Evolutionary conservation across 495 filamentous ascomycete species (phyloP).

Genomic region (Melanomma pulvis-pyrius): DNA sequence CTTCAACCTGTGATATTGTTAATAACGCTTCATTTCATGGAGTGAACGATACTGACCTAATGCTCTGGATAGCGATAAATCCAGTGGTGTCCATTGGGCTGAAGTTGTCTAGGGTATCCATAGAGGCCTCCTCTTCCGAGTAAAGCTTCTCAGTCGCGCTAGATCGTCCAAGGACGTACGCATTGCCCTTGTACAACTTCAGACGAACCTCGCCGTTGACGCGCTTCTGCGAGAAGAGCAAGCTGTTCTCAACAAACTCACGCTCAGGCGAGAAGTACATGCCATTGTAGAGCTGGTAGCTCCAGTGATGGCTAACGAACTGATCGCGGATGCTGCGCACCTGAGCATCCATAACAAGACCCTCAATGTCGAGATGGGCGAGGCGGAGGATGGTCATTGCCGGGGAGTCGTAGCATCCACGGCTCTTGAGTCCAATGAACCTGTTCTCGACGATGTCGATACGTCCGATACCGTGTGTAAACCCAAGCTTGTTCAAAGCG

Average conservation of each 20-base stretch:
- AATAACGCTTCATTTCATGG: background rate
- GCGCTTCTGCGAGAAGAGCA: constrained; percentile 68
- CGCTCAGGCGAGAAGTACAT: constrained; percentile 81
- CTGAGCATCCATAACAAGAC: constrained; percentile 80
- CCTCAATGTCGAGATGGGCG: constrained; percentile 82
- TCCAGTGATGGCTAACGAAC: constrained; percentile 70
- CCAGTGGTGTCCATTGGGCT: constrained; percentile 71
- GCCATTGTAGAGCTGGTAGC: constrained; percentile 78
- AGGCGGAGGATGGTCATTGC: constrained; percentile 71
- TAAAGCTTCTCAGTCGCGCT: constrained; percentile 85
- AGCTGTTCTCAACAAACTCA: constrained; percentile 73
- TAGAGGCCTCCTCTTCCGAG: constrained; percentile 73
- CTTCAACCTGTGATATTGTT: constrained; percentile 63
- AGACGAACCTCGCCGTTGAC: constrained; percentile 65
- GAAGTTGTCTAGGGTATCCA: constrained; percentile 88
- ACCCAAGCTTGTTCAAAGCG: constrained; percentile 75
- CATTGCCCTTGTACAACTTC: constrained; percentile 75
- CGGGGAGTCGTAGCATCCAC: constrained; percentile 89
- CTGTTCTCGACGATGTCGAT: constrained; percentile 94
- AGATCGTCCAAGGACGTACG: constrained; percentile 73
- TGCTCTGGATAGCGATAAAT: constrained; percentile 81
- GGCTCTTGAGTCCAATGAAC: constrained; percentile 82
- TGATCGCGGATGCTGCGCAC: constrained; percentile 85
- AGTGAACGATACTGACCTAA: constrained; percentile 43
- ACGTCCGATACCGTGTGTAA: constrained; percentile 76